Conservation (phyloP, 179 eudicot genomes). For the Gypsophila paniculata region DNA sequence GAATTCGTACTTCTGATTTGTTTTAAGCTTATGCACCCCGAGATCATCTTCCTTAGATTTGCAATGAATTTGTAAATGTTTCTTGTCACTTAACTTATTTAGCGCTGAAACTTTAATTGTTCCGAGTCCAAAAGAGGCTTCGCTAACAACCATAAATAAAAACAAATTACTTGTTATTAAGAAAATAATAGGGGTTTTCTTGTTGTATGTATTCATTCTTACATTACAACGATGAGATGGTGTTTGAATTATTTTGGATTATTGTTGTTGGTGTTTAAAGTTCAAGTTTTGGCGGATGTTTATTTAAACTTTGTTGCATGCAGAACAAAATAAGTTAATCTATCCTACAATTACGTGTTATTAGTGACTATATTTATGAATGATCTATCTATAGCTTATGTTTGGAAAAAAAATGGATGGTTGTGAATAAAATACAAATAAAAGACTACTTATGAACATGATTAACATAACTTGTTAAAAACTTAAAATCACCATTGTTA, state of each 20-base stretch:
- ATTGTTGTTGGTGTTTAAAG: not conserved
- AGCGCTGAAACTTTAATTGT: not conserved
- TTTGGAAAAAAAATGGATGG: too few relatives aligned
- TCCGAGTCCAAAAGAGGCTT: conserved; percentile 14
- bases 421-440: too few relatives aligned
- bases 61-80: conserved; percentile 12
- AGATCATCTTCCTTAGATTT: conserved; percentile 14
- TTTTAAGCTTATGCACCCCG: conserved; percentile 1
- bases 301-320: not conserved
- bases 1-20: conserved; percentile 11
- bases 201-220: not conserved
- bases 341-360: not conserved
- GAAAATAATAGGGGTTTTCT: not conserved
- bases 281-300: not conserved
- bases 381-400: not conserved
- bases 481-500: too few relatives aligned
- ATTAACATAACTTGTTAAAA: too few relatives aligned
- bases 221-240: not conserved
- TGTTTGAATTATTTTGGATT: not conserved
- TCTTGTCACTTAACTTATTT: conserved; percentile 10
- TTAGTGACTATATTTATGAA: conserved; percentile 1
- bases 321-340: too few relatives aligned
- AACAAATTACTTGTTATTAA: not conserved
- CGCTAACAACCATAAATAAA: not conserved
- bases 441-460: too few relatives aligned